Evolutionary conservation across 257 asterid genomes (phyloP).

Genomic region (Galeopsis tetrahit): DNA sequence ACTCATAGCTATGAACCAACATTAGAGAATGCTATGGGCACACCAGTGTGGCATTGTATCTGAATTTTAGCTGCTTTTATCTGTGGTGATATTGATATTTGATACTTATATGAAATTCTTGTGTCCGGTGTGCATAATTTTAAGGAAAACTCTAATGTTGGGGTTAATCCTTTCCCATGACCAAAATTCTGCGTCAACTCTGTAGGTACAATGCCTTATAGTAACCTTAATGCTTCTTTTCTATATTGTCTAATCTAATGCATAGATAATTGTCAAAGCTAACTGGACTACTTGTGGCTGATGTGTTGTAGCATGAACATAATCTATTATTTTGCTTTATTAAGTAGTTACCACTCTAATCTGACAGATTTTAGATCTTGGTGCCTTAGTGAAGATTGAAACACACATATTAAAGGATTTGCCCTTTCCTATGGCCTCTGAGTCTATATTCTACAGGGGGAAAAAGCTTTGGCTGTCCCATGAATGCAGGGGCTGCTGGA

Average conservation of each 20-base stretch:
- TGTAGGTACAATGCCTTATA: neutral
- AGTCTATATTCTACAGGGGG: slow-evolving; percentile 63
- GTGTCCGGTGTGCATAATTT: slow-evolving; percentile 19
- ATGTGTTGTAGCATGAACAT: neutral
- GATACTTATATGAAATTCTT: slow-evolving; percentile 11
- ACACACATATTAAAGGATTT: slow-evolving; percentile 21
- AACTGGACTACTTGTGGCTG: slow-evolving; percentile 6
- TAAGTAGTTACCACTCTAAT: neutral
- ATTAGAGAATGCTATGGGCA: slow-evolving; percentile 19
- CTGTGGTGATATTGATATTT: slow-evolving; percentile 16
- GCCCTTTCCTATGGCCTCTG: slow-evolving; percentile 26
- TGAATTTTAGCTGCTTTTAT: slow-evolving; percentile 19
- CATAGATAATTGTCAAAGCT: neutral
- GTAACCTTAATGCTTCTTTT: slow-evolving; percentile 9
- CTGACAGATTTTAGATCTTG: neutral
- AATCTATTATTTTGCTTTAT: slow-evolving; percentile 8
- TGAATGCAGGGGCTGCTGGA: slow-evolving; percentile 91
- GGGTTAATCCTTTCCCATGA: slow-evolving; percentile 17
- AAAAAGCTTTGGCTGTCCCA: slow-evolving; percentile 85
- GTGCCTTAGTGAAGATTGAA: slow-evolving; percentile 15
- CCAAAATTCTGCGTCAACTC: slow-evolving; percentile 13
- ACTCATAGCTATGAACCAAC: slow-evolving; percentile 23
- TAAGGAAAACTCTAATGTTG: slow-evolving; percentile 11
- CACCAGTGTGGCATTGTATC: slow-evolving; percentile 18
- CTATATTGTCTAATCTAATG: slow-evolving; percentile 18